These are phyloP conservation scores for Psilocybe sp. DNA, from an alignment of 768 basidiomycete genomes.

Conservation along the genomic window DNA sequence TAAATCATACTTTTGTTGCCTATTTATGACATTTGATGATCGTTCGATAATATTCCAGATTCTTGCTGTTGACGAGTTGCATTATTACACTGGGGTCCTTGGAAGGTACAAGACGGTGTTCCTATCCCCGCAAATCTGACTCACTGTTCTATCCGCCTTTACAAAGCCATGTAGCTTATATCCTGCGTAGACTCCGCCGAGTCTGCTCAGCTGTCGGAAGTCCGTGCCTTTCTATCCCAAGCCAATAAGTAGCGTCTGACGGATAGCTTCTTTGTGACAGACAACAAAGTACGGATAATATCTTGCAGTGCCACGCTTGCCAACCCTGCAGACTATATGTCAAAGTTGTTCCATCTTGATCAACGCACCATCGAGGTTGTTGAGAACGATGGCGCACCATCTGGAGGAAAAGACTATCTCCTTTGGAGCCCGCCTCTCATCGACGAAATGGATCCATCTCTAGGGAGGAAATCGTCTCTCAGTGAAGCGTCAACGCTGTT, in stretches of 20 bases:
- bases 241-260: not conserved
- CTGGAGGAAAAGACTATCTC: conserved; percentile 76
- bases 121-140: not conserved
- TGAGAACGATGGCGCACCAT: conserved; percentile 79
- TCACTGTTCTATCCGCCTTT: not conserved
- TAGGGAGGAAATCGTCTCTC: conserved; percentile 58
- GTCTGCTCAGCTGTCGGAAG: conserved; percentile 78
- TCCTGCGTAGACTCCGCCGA: conserved; percentile 73
- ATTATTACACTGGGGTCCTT: conserved; percentile 79
- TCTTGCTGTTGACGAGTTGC: conserved; percentile 82
- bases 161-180: conserved; percentile 73
- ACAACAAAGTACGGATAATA: conserved; percentile 51
- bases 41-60: conserved; percentile 35
- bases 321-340: conserved; percentile 76
- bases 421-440: conserved; percentile 72
- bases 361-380: conserved; percentile 61
- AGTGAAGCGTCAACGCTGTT: conserved; percentile 70
- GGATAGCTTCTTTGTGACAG: conserved; percentile 39
- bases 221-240: conserved; percentile 28
- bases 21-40: not conserved
- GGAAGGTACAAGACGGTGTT: conserved; percentile 55
- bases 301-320: conserved; percentile 89
- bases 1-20: conserved; percentile 4
- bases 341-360: conserved; percentile 66
- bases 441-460: conserved; percentile 48